Conservation (phyloP, 1,284 basidiomycete genomes). For the Malassezia equina region DNA sequence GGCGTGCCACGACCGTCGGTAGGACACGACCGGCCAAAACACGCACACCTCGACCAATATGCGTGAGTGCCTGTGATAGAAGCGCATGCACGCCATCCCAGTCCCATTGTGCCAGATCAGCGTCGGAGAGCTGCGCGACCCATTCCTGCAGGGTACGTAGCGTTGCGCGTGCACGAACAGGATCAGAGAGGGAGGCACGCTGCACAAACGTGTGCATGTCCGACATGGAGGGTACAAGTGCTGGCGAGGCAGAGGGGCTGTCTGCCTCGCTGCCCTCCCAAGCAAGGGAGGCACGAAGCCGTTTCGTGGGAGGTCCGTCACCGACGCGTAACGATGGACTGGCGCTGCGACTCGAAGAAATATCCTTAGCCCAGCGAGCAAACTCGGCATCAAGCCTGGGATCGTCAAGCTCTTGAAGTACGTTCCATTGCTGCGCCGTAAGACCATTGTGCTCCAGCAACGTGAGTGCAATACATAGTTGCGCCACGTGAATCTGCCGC, state of each 20-base stretch:
- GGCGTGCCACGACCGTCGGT: background rate
- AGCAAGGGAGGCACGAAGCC: background rate
- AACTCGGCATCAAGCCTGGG: background rate
- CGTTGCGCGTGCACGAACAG: background rate
- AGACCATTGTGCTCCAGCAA: background rate
- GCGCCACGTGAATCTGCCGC: background rate
- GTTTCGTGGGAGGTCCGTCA: background rate
- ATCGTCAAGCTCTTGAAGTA: background rate
- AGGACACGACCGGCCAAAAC: conserved; percentile 6
- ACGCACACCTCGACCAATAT: conserved; percentile 5
- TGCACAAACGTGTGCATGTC: background rate
- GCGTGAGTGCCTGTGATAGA: background rate
- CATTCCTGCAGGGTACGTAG: background rate
- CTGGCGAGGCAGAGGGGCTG: background rate
- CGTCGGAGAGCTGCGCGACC: background rate
- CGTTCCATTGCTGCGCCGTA: background rate
- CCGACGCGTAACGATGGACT: background rate
- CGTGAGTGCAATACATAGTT: background rate
- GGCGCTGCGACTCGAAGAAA: background rate
- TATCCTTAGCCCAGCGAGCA: background rate
- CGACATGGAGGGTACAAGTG: background rate
- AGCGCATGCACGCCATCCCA: background rate
- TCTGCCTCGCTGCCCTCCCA: background rate
- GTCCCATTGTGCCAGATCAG: background rate
- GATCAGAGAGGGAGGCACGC: background rate